Conservation (phyloP, 331 rosid genomes). For the Acacia concinna region DNA sequence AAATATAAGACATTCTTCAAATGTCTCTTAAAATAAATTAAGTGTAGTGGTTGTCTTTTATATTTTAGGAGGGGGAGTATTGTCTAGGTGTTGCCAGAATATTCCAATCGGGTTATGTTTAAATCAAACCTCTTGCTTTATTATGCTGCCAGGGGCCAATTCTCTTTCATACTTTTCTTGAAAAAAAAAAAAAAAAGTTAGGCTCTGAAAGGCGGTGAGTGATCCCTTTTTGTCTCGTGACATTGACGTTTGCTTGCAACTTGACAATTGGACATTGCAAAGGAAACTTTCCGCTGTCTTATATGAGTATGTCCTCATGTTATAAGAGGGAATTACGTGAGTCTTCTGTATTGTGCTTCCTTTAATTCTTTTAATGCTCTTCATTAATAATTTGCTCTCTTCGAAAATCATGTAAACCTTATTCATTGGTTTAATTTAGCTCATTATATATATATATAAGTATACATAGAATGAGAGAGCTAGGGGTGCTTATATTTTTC, state of each 20-base stretch:
- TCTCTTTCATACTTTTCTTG: background rate
- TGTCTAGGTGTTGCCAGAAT: constrained; percentile 29
- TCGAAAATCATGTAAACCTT: background rate
- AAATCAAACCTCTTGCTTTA: background rate
- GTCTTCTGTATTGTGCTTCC: background rate
- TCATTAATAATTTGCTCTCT: background rate
- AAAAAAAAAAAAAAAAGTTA: background rate
- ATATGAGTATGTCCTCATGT: background rate
- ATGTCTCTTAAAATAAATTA: too few species aligned
- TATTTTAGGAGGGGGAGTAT: too few species aligned
- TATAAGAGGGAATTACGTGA: background rate
- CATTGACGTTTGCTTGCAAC: constrained; percentile 26
- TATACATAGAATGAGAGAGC: too few species aligned
- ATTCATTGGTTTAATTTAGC: background rate
- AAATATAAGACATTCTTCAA: too few species aligned
- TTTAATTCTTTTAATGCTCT: background rate
- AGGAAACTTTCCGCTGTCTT: background rate
- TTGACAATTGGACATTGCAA: constrained; percentile 10
- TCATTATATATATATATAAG: too few species aligned
- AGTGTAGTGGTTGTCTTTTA: too few species aligned
- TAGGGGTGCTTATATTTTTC: too few species aligned
- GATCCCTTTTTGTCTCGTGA: constrained; percentile 25
- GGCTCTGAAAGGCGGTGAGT: background rate
- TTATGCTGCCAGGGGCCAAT: background rate
- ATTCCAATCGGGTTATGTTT: background rate